Base-by-base conservation (phyloP, 108 stramenopile genomes). In the Pseudonitzschia multiseries region DNA sequence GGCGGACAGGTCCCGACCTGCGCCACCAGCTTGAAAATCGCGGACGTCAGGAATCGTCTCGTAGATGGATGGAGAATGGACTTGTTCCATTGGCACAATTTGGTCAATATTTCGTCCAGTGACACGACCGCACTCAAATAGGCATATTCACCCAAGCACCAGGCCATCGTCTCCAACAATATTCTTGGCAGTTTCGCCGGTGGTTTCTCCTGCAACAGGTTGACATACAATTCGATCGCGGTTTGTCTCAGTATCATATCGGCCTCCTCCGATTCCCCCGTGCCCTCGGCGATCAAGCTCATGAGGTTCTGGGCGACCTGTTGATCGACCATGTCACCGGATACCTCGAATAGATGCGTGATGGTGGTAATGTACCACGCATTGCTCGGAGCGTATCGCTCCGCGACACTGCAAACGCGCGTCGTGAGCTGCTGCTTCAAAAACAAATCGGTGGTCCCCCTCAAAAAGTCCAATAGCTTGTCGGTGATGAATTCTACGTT, bases 121-220 rank as follows among this genome's bases (percentile, higher is more conserved):
- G 84, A 59, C 65, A 73, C 66, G 51, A 46, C 69, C 13, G 89
- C 79, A 48, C 87, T 81, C 70, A 99, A 83, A 68, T 96, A 97
- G 29, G 88, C 98, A 82, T 98, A 99, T 83, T 99, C 99, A 32
- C 99, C 99, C 62, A 99, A 88, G 44, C 94, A 93, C 99, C 99
- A 99, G 27, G 98, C 95, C 84, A 98, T 86, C 41, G 94, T 94
- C 71, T 97, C 95, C 50, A 97, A 72, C 59, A 99, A 87, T 14
- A 95, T 67, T 67, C 77, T 84, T 3, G 96, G 95, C 26, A 97
- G 76, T 32, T 83, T 79, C 26, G 84, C 83, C 4, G 76, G 73
- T 21, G 86, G 89, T 48, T 86, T 83, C 13, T 80, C 80, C 40
- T 86, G 85, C 44, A 98, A 71, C 68, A 98, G 73, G 22, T 74